phyloP scores from a whole-genome alignment of 148 eudicot genomes.

The Camellia japonica region DNA sequence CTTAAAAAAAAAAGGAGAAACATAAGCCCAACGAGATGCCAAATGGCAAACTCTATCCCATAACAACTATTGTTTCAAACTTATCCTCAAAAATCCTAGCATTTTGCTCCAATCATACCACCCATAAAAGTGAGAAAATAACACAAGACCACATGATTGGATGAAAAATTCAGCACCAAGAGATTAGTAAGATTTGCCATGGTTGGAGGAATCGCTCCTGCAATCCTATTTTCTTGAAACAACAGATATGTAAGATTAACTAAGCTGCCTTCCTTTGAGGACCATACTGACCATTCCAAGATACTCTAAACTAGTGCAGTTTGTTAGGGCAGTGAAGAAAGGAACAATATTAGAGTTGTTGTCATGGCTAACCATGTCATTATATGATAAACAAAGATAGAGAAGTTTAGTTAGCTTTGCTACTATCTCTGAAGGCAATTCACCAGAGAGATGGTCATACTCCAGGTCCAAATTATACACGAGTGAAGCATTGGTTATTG shows the following conservation, averaged over 20 bases:
- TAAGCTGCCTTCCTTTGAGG: slow-evolving; percentile 29
- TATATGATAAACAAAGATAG: slow-evolving; percentile 31
- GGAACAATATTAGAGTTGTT: slow-evolving; percentile 34
- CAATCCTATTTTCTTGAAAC: slow-evolving; percentile 30
- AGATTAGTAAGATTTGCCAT: slow-evolving; percentile 25
- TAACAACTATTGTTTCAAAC: no score
- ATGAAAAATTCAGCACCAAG: slow-evolving; percentile 25
- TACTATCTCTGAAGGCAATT: slow-evolving; percentile 31
- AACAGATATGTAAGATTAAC: not conserved
- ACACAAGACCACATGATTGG: slow-evolving; percentile 16
- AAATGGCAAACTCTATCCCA: no score
- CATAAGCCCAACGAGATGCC: no score
- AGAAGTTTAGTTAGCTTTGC: slow-evolving; percentile 10
- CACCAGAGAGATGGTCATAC: slow-evolving; percentile 27
- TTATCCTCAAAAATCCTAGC: no score
- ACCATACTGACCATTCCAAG: slow-evolving; percentile 33
- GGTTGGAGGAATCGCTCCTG: slow-evolving; percentile 29
- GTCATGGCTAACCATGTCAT: slow-evolving; percentile 28
- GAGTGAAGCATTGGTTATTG: slow-evolving; percentile 25
- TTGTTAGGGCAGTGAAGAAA: slow-evolving; percentile 30
- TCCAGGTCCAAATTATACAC: slow-evolving; percentile 30
- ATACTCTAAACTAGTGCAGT: slow-evolving; percentile 20
- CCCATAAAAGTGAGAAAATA: no score
- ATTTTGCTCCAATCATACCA: no score
- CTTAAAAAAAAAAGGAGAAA: no score